Conservation (phyloP, 495 filamentous ascomycete species). For the Annulohypoxylon maeteangense region DNA sequence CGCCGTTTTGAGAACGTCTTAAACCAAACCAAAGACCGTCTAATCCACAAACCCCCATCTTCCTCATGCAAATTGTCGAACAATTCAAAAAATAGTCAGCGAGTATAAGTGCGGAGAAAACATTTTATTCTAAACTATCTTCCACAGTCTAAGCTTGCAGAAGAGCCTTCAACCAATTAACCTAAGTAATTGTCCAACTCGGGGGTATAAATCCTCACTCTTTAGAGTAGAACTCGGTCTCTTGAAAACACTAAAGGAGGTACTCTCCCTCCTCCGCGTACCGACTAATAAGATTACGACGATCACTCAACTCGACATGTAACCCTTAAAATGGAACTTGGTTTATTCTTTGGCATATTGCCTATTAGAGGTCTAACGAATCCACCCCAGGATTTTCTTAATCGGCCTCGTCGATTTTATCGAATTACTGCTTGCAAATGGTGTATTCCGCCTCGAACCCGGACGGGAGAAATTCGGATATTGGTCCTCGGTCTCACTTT, state of each 20-base stretch:
- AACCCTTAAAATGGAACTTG: neutral
- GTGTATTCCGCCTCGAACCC: neutral
- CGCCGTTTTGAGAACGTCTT: no score
- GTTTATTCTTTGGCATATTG: neutral
- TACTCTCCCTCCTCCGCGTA: neutral
- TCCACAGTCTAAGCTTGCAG: neutral
- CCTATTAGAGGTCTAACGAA: neutral
- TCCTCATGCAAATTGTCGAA: no score
- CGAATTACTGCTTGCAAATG: neutral
- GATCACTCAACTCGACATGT: constrained; percentile 11
- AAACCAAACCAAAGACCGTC: no score
- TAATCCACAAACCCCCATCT: no score
- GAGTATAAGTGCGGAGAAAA: neutral
- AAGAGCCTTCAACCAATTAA: constrained; percentile 2
- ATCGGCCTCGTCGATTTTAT: constrained; percentile 10
- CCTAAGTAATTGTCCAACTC: neutral
- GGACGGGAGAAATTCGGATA: constrained; percentile 2
- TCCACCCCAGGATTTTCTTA: neutral
- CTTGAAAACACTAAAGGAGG: constrained; percentile 1
- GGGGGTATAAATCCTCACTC: constrained; percentile 17
- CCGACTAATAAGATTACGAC: constrained; percentile 1
- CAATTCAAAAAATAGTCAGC: no score
- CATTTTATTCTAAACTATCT: constrained; percentile 5
- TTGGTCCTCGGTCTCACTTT: neutral
- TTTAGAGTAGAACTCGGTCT: constrained; percentile 21